Percentiles rank a stretch among this genome's conserved stretches.
Conservation (phyloP, 495 filamentous ascomycete genomes). For the Tetracladium setigerum region DNA sequence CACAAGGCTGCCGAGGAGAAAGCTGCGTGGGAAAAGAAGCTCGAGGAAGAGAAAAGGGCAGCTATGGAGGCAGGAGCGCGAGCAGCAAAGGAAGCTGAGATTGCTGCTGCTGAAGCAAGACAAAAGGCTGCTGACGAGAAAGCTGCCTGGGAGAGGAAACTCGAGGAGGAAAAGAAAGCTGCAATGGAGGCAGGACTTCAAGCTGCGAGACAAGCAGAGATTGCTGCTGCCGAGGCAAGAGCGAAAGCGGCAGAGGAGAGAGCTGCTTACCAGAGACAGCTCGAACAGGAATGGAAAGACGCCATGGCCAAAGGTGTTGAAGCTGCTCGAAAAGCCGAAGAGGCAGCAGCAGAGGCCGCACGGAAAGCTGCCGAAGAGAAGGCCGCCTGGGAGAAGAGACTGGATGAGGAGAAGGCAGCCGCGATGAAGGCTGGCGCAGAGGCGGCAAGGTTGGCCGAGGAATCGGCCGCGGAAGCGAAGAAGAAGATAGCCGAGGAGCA, state of each 20-base stretch:
- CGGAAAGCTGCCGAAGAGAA: slow-evolving; percentile 36
- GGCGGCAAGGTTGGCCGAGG: slow-evolving; percentile 24
- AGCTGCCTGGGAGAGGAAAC: slow-evolving; percentile 27
- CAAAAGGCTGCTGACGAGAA: slow-evolving; percentile 24
- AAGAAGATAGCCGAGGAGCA: slow-evolving; percentile 25
- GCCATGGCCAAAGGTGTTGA: neutral
- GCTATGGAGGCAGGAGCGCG: slow-evolving; percentile 8
- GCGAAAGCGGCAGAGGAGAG: slow-evolving; percentile 1
- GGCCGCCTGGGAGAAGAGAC: slow-evolving; percentile 27
- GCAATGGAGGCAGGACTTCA: neutral
- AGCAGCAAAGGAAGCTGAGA: slow-evolving; percentile 28
- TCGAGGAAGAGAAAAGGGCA: slow-evolving; percentile 14
- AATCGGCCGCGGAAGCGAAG: slow-evolving; percentile 20
- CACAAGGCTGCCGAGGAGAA: slow-evolving; percentile 13
- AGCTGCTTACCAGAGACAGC: slow-evolving; percentile 2
- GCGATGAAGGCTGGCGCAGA: neutral
- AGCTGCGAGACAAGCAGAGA: neutral
- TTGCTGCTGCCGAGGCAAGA: neutral
- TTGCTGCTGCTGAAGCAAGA: slow-evolving; percentile 22
- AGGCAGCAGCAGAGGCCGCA: slow-evolving; percentile 31
- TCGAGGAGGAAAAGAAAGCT: slow-evolving; percentile 17
- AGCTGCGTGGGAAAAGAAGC: slow-evolving; percentile 12
- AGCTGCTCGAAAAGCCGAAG: too few relatives aligned
- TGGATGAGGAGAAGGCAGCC: slow-evolving; percentile 25
- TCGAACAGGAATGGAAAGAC: slow-evolving; percentile 4